These are phyloP conservation scores for Trichoderma polysporum DNA, from an alignment of 2,329 filamentous ascomycete genomes.

Conservation along the genomic window DNA sequence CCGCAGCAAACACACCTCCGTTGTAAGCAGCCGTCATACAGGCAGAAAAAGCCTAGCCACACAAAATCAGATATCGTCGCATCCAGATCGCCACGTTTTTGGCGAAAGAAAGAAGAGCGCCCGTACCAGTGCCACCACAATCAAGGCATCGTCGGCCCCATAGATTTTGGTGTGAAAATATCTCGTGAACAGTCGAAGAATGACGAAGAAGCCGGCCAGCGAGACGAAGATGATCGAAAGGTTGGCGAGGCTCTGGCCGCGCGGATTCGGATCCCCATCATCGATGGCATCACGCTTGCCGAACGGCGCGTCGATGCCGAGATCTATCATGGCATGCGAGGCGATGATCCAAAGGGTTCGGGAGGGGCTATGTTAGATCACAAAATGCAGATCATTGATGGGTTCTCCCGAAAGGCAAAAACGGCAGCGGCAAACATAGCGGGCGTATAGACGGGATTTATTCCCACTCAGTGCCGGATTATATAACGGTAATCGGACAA, in stretches of 20 bases:
- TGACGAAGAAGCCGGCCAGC: neutral
- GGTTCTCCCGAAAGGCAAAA: too few species aligned
- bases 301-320: neutral
- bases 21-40: conserved; percentile 10
- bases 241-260: neutral
- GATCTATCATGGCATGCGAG: conserved; percentile 7
- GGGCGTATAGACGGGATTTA: neutral
- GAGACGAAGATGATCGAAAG: conserved; percentile 3
- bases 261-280: conserved; percentile 5
- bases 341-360: neutral
- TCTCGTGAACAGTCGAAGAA: neutral
- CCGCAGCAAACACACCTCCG: conserved; percentile 2
- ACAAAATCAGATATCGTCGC: neutral
- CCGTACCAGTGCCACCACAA: conserved; percentile 3
- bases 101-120: neutral
- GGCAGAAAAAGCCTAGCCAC: neutral
- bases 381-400: neutral
- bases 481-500: neutral
- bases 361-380: neutral
- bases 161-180: neutral
- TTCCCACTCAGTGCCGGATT: neutral
- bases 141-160: neutral
- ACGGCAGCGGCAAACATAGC: too few species aligned
- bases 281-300: conserved; percentile 5
- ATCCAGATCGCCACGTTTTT: neutral